A percentile compares a stretch with the other conserved stretches of the same genome.
Conservation (phyloP, 495 filamentous ascomycete genomes). For the Lepidopterella palustris region DNA sequence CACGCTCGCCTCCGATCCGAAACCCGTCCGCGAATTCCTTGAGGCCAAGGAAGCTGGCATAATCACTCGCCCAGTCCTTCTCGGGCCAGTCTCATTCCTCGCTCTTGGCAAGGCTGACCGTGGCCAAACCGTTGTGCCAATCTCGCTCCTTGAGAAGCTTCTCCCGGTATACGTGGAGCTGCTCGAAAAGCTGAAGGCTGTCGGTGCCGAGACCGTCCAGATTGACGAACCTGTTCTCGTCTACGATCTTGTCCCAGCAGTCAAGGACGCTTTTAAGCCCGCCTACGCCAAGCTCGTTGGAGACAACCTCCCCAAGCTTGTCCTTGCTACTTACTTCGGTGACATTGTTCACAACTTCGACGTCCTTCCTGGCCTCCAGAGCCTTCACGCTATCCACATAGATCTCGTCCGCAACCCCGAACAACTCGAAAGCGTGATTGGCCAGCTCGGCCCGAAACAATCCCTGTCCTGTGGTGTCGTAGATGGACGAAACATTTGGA, state of each 20-base stretch:
- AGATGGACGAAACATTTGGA: slow-evolving; percentile 99
- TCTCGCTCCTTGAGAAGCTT: slow-evolving; percentile 84
- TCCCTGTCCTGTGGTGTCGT: slow-evolving; percentile 90
- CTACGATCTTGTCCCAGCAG: slow-evolving; percentile 77
- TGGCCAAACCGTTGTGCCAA: slow-evolving; percentile 82
- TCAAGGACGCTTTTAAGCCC: slow-evolving; percentile 96
- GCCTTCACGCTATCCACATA: slow-evolving; percentile 76
- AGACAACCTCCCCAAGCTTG: slow-evolving; percentile 68
- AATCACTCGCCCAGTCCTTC: slow-evolving; percentile 82
- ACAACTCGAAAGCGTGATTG: slow-evolving; percentile 77
- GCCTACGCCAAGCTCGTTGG: slow-evolving; percentile 86
- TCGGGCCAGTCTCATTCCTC: slow-evolving; percentile 96
- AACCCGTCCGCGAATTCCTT: slow-evolving; percentile 87
- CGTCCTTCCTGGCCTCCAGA: slow-evolving; percentile 61
- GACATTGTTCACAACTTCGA: slow-evolving; percentile 99
- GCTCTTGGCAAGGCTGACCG: slow-evolving; percentile 94
- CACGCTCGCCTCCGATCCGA: slow-evolving; percentile 77
- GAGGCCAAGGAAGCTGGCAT: slow-evolving; percentile 97
- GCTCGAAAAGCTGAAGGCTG: slow-evolving; percentile 82
- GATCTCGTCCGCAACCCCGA: slow-evolving; percentile 96
- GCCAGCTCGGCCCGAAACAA: slow-evolving; percentile 74
- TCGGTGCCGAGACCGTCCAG: slow-evolving; percentile 90
- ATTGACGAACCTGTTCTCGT: slow-evolving; percentile 97
- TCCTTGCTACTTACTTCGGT: slow-evolving; percentile 95
- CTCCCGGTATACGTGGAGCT: slow-evolving; percentile 89